Conservation (phyloP, 1,139 yeast species). For the Protomyces lactucae-debilis region DNA sequence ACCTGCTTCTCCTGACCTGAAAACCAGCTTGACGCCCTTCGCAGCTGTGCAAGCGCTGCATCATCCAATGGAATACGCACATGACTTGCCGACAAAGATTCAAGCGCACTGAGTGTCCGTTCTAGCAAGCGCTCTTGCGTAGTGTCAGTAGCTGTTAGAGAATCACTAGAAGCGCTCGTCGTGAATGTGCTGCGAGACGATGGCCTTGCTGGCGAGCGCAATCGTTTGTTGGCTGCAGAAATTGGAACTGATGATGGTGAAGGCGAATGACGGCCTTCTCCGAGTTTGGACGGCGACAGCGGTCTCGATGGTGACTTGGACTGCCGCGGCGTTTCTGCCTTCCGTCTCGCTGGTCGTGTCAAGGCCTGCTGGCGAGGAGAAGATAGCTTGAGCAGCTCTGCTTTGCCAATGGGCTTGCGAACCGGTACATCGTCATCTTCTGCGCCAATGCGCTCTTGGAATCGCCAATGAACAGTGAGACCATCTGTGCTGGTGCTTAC, state of each 20-base stretch:
- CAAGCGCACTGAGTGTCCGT: background rate
- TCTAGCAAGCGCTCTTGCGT: background rate
- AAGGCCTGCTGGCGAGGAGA: background rate
- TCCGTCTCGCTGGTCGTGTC: background rate
- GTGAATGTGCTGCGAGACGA: too few species aligned
- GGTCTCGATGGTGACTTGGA: background rate
- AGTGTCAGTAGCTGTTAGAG: too few species aligned
- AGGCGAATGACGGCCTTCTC: background rate
- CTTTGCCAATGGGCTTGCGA: constrained; percentile 3
- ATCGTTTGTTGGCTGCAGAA: background rate
- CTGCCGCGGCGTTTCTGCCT: background rate
- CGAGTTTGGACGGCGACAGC: constrained; percentile 20
- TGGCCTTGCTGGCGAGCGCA: background rate
- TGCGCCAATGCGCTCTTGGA: background rate
- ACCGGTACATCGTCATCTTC: constrained; percentile 1
- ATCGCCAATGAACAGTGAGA: constrained; percentile 4
- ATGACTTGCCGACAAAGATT: background rate
- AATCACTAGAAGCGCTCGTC: background rate
- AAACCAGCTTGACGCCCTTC: background rate
- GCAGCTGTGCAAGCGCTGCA: background rate
- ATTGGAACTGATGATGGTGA: background rate
- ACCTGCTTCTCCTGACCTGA: background rate
- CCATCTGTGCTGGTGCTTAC: constrained; percentile 12
- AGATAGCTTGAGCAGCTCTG: background rate
- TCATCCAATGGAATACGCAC: background rate